Base-by-base conservation (phyloP, 768 basidiomycete genomes). In the Pleurotus cornucopiae region DNA sequence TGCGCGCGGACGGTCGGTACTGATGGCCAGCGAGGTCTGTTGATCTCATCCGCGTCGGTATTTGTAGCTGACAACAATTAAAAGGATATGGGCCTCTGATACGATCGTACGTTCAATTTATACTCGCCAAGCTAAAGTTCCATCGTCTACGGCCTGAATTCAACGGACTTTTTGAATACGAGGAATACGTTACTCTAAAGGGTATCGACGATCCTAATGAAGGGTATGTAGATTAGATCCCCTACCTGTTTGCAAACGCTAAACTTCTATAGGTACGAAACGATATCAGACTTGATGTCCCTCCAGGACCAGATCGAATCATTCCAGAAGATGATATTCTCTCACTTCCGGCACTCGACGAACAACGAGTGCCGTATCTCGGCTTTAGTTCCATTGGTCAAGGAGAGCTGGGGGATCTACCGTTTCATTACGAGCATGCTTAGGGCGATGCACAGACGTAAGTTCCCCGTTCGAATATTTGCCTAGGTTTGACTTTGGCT, bases 401-500 rank as follows among this genome's bases (percentile, higher is more conserved):
- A 99, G 72, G 97, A 99, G 73, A 96, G 93, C 63, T 99, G 95
- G 86, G 96, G 96, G 38, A 99, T 99, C 57, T 99, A 99, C 72
- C 83, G 93, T 46, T 99, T 98, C 73, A 95, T 98, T 67, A 98
- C 96, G 7, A 95, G 92, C 73, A 99, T 99, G 97, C 76, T 98
- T 68, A 81, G 97, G 21, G 97, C 97, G 1, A 91, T 99, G 89
- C 91, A 96, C 67, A 78, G 97, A 74, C 77, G 96, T 96, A 66
- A 67, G 84, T 57, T 37, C 45, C 9, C 30, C 25, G 41, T 26
- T 18, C 4, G 34, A 6, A 11, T 4, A 30, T 30, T 26, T 23
- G 45, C 25, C 3, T 16, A 25, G 11, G 12, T 26, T 5, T 74
- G 21, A 40, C 40, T 4, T 34, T 41, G 34, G 3, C 12, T 21